Evolutionary conservation across 2,329 filamentous ascomycete genomes (phyloP).

Genomic region (Colletotrichum zoysiae): DNA sequence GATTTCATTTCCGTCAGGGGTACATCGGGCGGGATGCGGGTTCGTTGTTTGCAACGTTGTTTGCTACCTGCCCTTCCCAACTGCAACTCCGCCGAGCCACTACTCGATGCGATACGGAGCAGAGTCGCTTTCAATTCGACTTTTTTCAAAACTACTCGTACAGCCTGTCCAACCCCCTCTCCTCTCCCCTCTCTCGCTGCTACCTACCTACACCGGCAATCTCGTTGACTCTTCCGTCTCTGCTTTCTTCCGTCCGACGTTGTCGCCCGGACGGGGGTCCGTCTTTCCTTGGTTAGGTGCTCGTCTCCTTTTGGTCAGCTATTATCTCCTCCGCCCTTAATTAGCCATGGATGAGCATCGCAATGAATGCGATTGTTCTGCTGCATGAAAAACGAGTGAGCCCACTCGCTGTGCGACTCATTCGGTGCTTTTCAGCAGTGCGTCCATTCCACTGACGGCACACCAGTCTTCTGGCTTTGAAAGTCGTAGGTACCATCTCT

Average conservation of each 20-base stretch:
- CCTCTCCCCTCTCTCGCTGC: neutral
- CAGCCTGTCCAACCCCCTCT: neutral
- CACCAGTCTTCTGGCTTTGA: neutral
- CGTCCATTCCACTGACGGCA: neutral
- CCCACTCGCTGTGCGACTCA: neutral
- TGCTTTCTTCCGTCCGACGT: neutral
- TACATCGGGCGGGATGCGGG: neutral
- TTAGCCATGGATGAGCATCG: neutral
- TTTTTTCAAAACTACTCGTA: neutral
- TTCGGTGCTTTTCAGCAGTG: neutral
- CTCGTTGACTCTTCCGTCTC: neutral
- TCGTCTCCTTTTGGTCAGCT: neutral
- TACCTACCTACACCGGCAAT: neutral
- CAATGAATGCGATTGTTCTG: neutral
- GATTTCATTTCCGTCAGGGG: conserved; percentile 9
- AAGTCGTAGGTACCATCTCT: neutral
- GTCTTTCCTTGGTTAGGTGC: neutral
- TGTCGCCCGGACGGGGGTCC: neutral
- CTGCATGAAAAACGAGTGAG: neutral
- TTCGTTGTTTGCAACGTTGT: neutral
- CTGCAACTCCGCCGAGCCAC: neutral
- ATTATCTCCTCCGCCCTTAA: neutral
- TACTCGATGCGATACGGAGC: neutral
- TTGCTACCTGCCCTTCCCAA: neutral
- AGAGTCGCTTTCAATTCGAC: neutral